Conservation (phyloP, 345 rosid species). For the Conringia planisiliqua region DNA sequence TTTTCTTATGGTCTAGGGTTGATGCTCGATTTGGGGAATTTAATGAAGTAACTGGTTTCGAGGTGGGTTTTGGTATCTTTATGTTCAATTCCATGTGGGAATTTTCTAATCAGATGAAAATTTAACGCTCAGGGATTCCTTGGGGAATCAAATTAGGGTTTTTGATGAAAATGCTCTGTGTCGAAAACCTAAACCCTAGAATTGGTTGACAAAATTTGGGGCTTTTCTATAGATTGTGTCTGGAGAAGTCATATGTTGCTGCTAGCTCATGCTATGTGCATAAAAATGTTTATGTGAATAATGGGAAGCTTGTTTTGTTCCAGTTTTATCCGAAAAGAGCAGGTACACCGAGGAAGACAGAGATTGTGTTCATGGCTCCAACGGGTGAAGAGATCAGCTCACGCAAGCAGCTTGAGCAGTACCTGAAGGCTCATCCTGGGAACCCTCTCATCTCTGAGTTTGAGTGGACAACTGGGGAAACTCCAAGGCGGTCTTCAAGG, state of each 20-base stretch:
- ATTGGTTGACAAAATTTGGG: conserved; percentile 19
- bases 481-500: conserved; percentile 85
- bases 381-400: conserved; percentile 68
- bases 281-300: not conserved
- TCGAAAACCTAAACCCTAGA: conserved; percentile 8
- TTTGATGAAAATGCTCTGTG: not conserved
- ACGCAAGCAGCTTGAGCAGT: conserved; percentile 70
- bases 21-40: conserved; percentile 13
- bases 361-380: conserved; percentile 70
- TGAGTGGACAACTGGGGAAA: conserved; percentile 91
- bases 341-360: conserved; percentile 69
- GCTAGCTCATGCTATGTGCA: not conserved
- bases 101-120: not conserved
- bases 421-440: conserved; percentile 74
- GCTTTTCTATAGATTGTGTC: not conserved
- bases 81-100: not conserved
- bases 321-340: conserved; percentile 65
- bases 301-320: not conserved
- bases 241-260: not conserved
- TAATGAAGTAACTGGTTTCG: not conserved
- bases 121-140: not conserved
- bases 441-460: conserved; percentile 63
- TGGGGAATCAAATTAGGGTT: conserved; percentile 15
- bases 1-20: conserved; percentile 13
- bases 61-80: not conserved